Conservation (phyloP, 495 filamentous ascomycete species). For the Neurospora terricola region DNA sequence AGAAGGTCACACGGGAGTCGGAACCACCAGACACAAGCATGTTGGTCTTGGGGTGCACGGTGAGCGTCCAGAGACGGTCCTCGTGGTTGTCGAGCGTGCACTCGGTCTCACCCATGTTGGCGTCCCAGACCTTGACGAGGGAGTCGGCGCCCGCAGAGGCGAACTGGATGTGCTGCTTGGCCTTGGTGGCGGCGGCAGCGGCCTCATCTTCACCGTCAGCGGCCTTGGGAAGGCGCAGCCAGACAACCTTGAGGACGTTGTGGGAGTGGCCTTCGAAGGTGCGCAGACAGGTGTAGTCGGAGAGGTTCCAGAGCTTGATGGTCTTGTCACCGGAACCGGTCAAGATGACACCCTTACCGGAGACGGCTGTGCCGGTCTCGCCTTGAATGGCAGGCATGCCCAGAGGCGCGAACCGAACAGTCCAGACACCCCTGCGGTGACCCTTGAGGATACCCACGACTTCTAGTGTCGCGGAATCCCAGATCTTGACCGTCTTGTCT, state of each 20-base stretch:
- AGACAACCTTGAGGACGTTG: slow-evolving; percentile 85
- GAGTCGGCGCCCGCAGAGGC: slow-evolving; percentile 89
- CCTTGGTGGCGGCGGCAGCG: slow-evolving; percentile 5
- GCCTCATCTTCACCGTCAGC: slow-evolving; percentile 20
- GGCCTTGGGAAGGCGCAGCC: slow-evolving; percentile 56
- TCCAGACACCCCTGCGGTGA: slow-evolving; percentile 91
- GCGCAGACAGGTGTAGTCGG: slow-evolving; percentile 84
- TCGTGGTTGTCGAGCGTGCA: slow-evolving; percentile 92
- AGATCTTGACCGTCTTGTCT: slow-evolving; percentile 94
- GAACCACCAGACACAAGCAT: slow-evolving; percentile 80
- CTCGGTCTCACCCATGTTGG: slow-evolving; percentile 64
- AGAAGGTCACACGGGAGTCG: slow-evolving; percentile 87
- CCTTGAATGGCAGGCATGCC: slow-evolving; percentile 63
- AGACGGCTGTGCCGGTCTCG: slow-evolving; percentile 47
- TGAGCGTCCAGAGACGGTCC: slow-evolving; percentile 83
- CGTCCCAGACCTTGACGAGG: slow-evolving; percentile 94
- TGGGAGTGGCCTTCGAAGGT: slow-evolving; percentile 96
- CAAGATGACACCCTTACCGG: slow-evolving; percentile 64
- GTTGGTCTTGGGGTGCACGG: slow-evolving; percentile 55
- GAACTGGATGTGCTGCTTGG: slow-evolving; percentile 50
- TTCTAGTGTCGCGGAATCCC: slow-evolving; percentile 81
- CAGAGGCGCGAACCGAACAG: slow-evolving; percentile 74
- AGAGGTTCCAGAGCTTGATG: slow-evolving; percentile 87
- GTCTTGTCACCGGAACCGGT: slow-evolving; percentile 94
- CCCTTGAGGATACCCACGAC: slow-evolving; percentile 80